These are phyloP conservation scores for Apiospora phragmitis DNA, from an alignment of 2,329 filamentous ascomycete genomes.

Conservation along the genomic window DNA sequence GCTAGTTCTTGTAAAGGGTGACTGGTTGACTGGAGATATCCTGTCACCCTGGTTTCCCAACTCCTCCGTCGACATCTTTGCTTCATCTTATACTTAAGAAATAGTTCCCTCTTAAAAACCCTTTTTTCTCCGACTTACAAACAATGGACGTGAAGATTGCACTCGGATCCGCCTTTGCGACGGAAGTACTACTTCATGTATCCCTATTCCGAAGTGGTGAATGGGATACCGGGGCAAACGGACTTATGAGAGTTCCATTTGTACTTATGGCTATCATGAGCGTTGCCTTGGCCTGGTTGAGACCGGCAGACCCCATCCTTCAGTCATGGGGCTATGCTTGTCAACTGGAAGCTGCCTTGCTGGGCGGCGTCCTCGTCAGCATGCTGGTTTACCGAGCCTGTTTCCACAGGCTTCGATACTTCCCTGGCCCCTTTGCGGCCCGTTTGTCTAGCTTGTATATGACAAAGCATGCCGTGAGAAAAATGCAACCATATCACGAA, in stretches of 20 bases:
- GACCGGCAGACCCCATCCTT: background rate
- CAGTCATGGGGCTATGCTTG: background rate
- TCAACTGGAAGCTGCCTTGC: background rate
- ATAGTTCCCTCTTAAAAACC: background rate
- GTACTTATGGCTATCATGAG: background rate
- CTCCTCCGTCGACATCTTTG: background rate
- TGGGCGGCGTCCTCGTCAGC: slow-evolving; percentile 1
- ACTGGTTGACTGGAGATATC: background rate
- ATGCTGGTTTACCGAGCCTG: slow-evolving; percentile 13
- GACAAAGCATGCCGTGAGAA: background rate
- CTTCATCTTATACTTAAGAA: background rate
- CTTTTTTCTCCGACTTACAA: background rate
- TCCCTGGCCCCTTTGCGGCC: slow-evolving; percentile 12
- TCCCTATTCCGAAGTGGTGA: slow-evolving; percentile 12
- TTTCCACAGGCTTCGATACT: slow-evolving; percentile 10
- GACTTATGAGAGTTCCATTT: background rate
- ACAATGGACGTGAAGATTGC: background rate
- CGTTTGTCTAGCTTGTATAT: slow-evolving; percentile 11
- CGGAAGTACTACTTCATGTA: background rate
- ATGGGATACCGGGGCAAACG: slow-evolving; percentile 8
- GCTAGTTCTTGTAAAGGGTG: too few relatives aligned
- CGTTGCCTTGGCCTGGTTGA: background rate
- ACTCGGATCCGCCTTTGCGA: background rate
- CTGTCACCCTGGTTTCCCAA: background rate
- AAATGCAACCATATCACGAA: background rate